Percentiles rank a stretch among this genome's conserved stretches.
These are phyloP conservation scores for Elaeagnus macrophylla DNA, from an alignment of 306 rosid species.

Conservation along the genomic window DNA sequence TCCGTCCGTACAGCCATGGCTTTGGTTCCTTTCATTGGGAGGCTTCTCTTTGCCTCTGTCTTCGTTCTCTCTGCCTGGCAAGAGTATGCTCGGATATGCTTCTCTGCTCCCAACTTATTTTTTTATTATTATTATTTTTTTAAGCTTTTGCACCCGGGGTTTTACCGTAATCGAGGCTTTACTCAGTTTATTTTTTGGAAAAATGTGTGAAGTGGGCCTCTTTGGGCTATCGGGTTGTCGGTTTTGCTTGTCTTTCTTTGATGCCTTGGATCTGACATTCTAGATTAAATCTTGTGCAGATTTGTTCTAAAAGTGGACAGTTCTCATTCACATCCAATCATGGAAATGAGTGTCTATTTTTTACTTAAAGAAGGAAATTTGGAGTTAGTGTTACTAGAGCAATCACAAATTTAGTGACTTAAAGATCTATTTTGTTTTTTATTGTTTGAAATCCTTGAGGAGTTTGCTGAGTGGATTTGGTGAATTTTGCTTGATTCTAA, in stretches of 20 bases:
- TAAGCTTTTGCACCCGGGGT: not conserved
- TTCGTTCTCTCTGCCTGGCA: conserved; percentile 57
- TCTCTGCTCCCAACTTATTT: not conserved
- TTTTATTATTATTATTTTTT: not conserved
- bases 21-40: conserved; percentile 45
- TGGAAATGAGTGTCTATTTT: not conserved
- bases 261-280: conserved; percentile 12
- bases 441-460: not conserved
- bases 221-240: not conserved
- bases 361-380: not conserved
- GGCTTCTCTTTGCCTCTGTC: conserved; percentile 50
- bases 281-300: not conserved
- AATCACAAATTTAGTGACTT: not conserved
- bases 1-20: conserved; percentile 33
- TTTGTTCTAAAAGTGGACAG: not conserved
- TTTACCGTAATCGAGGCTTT: not conserved
- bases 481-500: no score
- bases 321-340: not conserved
- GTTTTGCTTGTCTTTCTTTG: conserved; percentile 6
- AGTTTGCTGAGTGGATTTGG: no score
- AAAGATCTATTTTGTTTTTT: not conserved
- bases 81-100: conserved; percentile 48
- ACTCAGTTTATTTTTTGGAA: not conserved
- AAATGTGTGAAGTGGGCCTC: not conserved
- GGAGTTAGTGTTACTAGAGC: no score